Evolutionary conservation across 1,284 basidiomycete genomes (phyloP), one percentile per base, ranked within the genome.

Genomic region (Crepidotus sp.): DNA sequence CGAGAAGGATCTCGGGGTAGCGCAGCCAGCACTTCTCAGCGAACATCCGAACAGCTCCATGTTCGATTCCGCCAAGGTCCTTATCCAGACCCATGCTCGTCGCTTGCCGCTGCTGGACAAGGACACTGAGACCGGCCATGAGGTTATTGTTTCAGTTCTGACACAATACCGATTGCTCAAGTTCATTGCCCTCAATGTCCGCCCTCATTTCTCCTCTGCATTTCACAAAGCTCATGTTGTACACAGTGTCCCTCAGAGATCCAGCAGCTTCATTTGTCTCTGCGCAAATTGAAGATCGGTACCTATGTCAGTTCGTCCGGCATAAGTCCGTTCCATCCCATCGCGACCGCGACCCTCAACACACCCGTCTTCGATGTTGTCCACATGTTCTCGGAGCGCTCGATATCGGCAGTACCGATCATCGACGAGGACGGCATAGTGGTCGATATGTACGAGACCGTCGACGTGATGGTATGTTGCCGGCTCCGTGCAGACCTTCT

Each of bases 101-200:
- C 81, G 96, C 14, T 69, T 98, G 10, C 96, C 96, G 4, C 72
- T 99, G 11, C 84, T 99, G 33, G 96, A 98, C 59, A 76, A 82
- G 49, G 95, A 98, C 60, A 78, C 90, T 3, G 89, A 94, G 62
- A 97, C 95, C 6, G 89, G 87, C 5, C 89, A 94, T 48, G 94
- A 98, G 67, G 83, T 97, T 14, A 93, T 99, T 53, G 82, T 98
- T 35, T 93, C 88, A 25, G 94, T 98, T 1, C 70, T 99, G 49
- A 99, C 96, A 0, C 96, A 98, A 64, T 99, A 99, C 59, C 80
- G 96, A 22, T 83, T 98, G 17, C 80, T 99, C 62, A 98, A 98
- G 64, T 98, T 98, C 60, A 96, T 99, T 51, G 84, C 96, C 29
- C 95, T 96, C 64, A 99, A 99, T 63, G 94, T 95, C 58, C 52